phyloP scores from a whole-genome alignment of 306 rosid species.

The Castanea mollissima region DNA sequence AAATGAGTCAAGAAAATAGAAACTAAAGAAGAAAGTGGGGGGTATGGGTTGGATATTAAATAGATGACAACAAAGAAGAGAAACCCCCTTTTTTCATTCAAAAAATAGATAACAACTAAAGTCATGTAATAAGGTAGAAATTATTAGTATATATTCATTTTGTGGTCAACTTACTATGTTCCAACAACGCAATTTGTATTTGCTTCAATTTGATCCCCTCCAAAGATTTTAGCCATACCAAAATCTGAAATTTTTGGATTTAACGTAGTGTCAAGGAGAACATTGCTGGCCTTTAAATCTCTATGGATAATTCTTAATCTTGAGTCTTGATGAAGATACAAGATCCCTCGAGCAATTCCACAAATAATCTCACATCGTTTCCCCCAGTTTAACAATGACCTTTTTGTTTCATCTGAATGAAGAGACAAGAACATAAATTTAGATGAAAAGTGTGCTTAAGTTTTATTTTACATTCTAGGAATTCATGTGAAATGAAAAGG shows the following conservation, averaged over 20 bases:
- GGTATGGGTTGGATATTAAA: too few species aligned
- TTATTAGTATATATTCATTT: too few species aligned
- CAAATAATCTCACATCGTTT: neutral
- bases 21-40: too few species aligned
- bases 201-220: slow-evolving; percentile 55
- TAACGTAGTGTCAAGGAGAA: slow-evolving; percentile 45
- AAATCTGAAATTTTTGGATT: slow-evolving; percentile 70
- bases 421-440: neutral
- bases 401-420: neutral
- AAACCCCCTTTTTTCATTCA: too few species aligned
- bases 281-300: slow-evolving; percentile 66
- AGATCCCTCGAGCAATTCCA: neutral
- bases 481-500: neutral
- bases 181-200: slow-evolving; percentile 58
- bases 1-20: too few species aligned
- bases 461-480: too few species aligned
- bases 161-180: slow-evolving; percentile 49
- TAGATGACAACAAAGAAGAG: too few species aligned
- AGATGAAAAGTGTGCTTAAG: neutral
- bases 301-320: slow-evolving; percentile 50
- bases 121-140: too few species aligned
- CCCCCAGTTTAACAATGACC: neutral
- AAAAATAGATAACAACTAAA: too few species aligned
- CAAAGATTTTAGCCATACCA: slow-evolving; percentile 71
- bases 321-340: neutral